Base-by-base conservation (phyloP, 306 rosid genomes). In the Prunus mume region DNA sequence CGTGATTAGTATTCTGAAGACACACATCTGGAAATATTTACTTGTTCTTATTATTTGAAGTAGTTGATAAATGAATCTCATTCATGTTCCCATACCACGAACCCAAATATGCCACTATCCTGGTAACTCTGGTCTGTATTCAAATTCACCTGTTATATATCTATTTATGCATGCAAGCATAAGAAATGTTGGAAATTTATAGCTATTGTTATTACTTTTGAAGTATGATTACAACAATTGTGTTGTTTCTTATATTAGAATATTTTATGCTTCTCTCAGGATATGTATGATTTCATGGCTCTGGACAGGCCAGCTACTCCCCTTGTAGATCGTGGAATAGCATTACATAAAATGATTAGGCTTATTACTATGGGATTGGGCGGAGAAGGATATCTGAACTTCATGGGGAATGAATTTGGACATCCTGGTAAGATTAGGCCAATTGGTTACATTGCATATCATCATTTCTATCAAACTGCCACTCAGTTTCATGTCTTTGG, bases 371-470 rank as follows among this genome's bases (percentile, higher is more conserved):
- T 92, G 89, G 88, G 98, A 64, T 89, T 96, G 52, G 99, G 98
- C 70, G 99, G 99, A 76, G 97, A 96, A 90, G 99, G 97, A 69
- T 96, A 96, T 82, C 80, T 96, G 79, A 96, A 96, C 85, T 96
- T 96, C 83, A 96, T 93, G 99, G 99, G 99, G 82, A 96, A 96
- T 88, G 99, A 96, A 85, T 96, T 96, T 50, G 99, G 99, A 60
- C 99, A 96, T 85, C 99, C 99, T 61, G 99, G 99, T 93, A 86
- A 83, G 84, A 65, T 45, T 76, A 70, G 65, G 12, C 56, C 69
- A 54, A 55, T n/a, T 43, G 14, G 58, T 78, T 65, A n/a, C 50
- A 20, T 41, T 30, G 22, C 71, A 50, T 56, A 54, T 69, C 12
- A 45, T 61, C 68, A 43, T 60, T 60, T 78, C 45, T 66, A 78